phyloP scores from a whole-genome alignment of 495 filamentous ascomycete genomes.

The Lasiosphaeria miniovina region DNA sequence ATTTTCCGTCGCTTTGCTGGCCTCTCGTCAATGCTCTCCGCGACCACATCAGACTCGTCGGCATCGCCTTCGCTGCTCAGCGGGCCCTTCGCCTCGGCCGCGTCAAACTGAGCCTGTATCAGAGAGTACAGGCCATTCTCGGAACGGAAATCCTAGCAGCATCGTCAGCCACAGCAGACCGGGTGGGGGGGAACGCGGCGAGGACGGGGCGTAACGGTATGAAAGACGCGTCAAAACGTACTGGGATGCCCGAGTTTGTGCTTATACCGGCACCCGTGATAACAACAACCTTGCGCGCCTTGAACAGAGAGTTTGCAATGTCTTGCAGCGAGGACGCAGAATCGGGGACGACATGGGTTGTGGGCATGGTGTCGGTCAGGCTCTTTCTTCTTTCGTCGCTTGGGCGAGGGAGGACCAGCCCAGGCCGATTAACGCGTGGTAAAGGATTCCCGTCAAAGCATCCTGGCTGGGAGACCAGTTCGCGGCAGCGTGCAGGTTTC shows the following conservation, averaged over 20 bases:
- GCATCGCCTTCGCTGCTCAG: constrained; percentile 11
- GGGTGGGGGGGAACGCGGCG: background rate
- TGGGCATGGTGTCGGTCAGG: constrained; percentile 46
- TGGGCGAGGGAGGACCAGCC: background rate
- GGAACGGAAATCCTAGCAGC: constrained; percentile 63
- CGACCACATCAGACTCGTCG: constrained; percentile 16
- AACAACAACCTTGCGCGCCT: constrained; percentile 61
- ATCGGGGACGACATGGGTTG: constrained; percentile 47
- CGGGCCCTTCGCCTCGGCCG: constrained; percentile 29
- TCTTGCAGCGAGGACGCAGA: constrained; percentile 54
- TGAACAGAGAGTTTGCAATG: constrained; percentile 58
- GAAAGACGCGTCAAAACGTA: constrained; percentile 36
- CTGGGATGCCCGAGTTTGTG: constrained; percentile 70
- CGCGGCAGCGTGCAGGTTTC: too few relatives aligned
- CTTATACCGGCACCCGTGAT: constrained; percentile 70
- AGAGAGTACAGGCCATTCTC: constrained; percentile 66
- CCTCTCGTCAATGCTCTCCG: constrained; percentile 23
- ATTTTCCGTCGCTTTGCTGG: constrained; percentile 44
- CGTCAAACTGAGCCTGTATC: constrained; percentile 63
- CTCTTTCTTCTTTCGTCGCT: background rate
- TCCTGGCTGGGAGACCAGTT: background rate
- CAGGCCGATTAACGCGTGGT: background rate
- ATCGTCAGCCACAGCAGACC: constrained; percentile 23
- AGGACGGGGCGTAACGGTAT: background rate
- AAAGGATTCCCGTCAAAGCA: background rate